Conservation (phyloP, 441 rosid species). For the Pelargonium cotyledonis region DNA sequence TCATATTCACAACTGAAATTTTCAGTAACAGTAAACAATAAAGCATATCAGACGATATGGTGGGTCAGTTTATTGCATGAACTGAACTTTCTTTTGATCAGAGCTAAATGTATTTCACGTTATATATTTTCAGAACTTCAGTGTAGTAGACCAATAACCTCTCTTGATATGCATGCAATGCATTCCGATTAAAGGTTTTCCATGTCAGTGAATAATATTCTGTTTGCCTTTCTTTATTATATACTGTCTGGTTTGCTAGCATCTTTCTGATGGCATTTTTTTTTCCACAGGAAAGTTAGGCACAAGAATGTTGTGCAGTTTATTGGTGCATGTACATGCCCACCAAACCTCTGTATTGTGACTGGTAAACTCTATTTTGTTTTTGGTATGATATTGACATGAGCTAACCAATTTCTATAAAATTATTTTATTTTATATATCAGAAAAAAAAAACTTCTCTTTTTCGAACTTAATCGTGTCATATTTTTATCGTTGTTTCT, state of each 20-base stretch:
- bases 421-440: not conserved
- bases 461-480: constrained; percentile 14
- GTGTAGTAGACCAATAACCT: not conserved
- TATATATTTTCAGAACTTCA: not conserved
- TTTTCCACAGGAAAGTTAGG: constrained; percentile 69
- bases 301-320: constrained; percentile 96
- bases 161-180: constrained; percentile 6
- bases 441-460: not conserved
- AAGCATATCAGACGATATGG: not conserved
- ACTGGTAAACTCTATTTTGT: constrained; percentile 44
- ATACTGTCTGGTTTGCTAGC: not conserved
- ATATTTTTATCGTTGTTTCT: constrained; percentile 21
- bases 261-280: constrained; percentile 4
- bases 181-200: not conserved
- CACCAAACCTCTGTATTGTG: constrained; percentile 85
- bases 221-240: not conserved
- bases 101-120: not conserved
- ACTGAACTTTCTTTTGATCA: not conserved
- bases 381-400: constrained; percentile 10
- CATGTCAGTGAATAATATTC: not conserved
- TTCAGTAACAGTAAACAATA: not conserved
- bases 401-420: not conserved
- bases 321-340: constrained; percentile 82
- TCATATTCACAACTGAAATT: not conserved
- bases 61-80: not conserved